Base-by-base conservation (phyloP, 2,329 filamentous ascomycete species). In the Pezicula neosporulosa region DNA sequence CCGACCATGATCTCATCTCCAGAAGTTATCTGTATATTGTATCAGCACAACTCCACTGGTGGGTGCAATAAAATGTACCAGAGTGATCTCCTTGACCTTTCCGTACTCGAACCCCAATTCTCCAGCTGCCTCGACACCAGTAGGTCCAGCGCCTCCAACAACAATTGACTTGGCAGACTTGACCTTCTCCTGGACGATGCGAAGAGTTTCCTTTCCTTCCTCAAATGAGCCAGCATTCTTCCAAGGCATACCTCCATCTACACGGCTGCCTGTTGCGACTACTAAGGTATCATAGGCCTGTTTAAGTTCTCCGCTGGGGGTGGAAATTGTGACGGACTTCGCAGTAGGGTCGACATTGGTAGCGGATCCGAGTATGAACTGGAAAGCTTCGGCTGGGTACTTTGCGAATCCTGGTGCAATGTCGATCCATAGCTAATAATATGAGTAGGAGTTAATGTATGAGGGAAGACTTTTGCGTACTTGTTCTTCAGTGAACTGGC, bases 211-310 rank as follows among this genome's bases (percentile, higher is more conserved):
- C 10, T 30, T 30, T 27, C 54, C 58, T 18, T 51, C 51, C 41
- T 60, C 54, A 28, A 56, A 56, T 9, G 35, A 43, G 18, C 43
- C 16, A 16, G 53, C 50, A 16, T 63, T 63, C 65, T 82, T 82
- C 68, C 75, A 82, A 1, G 79, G 77, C 67, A 77, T 69, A 52
- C 62, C 66, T 8, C 70, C 71, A 13, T 58, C 65, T 30, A 71
- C 68, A 1, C 54, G 15, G 21, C 64, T 68, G 1, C 76, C 76
- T 0, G 75, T 77, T 0, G 74, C 73, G 24, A 78, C 70, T 21
- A 77, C 61, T 1, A 78, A 62, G 4, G 70, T 68, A 44, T 77
- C 61, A 51, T 70, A 78, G 3, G 48, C 9, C n/a, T 76, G 45
- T 2, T 42, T 53, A 47, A 66, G 57, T 8, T 57, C 45, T 5